phyloP scores from a whole-genome alignment of 2,329 filamentous ascomycete genomes.

The Myriosclerotinia duriaeana region DNA sequence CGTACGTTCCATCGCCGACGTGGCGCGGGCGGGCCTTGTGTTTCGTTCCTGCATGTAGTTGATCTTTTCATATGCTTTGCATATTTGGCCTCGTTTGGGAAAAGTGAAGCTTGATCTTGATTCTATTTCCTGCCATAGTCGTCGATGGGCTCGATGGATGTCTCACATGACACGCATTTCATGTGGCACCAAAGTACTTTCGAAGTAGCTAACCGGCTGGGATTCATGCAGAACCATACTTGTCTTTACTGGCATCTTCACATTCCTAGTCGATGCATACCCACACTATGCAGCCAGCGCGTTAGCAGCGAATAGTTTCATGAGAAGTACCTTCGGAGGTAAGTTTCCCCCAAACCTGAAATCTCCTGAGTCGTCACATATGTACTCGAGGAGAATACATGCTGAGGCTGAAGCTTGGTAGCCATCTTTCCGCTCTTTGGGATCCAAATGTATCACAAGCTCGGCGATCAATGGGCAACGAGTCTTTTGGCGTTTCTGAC shows the following conservation, averaged over 20 bases:
- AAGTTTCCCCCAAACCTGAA: conserved; percentile 24
- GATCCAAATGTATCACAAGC: conserved; percentile 66
- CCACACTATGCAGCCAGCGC: conserved; percentile 73
- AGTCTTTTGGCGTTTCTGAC: conserved; percentile 61
- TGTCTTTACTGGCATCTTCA: conserved; percentile 82
- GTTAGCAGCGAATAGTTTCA: conserved; percentile 80
- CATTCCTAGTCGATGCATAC: conserved; percentile 76
- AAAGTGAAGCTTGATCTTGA: conserved; percentile 14
- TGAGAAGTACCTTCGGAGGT: conserved; percentile 70
- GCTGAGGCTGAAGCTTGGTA: conserved; percentile 38
- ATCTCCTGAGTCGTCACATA: conserved; percentile 7
- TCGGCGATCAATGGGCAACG: conserved; percentile 71
- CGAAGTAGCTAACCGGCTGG: conserved; percentile 36
- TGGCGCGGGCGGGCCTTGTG: conserved; percentile 12
- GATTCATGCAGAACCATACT: conserved; percentile 61
- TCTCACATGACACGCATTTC: conserved; percentile 32
- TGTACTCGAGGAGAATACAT: conserved; percentile 12
- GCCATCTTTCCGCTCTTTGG: conserved; percentile 77
- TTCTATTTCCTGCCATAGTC: conserved; percentile 1
- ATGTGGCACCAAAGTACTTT: conserved; percentile 29
- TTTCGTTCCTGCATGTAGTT: conserved; percentile 24
- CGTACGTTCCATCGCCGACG: conserved; percentile 25
- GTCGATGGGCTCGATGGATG: conserved; percentile 19
- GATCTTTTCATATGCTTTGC: conserved; percentile 19
- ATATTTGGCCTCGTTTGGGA: conserved; percentile 22